Evolutionary conservation across 192 early-diverging fungal genomes (phyloP).

Genomic region (Anaeromyces robustus): DNA sequence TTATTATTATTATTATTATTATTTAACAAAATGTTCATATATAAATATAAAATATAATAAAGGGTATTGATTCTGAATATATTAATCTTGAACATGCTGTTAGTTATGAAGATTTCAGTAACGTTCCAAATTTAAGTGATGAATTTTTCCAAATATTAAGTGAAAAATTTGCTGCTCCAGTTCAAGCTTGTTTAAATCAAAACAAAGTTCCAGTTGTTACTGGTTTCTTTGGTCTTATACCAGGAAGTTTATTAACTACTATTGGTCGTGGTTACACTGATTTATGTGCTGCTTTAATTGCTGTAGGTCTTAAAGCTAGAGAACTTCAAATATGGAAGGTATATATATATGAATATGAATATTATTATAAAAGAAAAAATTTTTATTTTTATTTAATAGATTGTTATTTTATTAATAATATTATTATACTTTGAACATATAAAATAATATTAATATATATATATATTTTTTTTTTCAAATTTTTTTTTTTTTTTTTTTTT

Average conservation of each 20-base stretch:
- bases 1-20: no score
- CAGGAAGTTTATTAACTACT: constrained; percentile 73
- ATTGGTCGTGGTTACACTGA: constrained; percentile 98
- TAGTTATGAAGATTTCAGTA: constrained; percentile 41
- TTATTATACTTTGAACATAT: no score
- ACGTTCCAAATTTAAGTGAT: constrained; percentile 93
- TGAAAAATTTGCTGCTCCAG: constrained; percentile 18
- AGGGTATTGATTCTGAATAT: constrained; percentile 69
- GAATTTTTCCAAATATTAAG: constrained; percentile 60
- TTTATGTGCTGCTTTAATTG: constrained; percentile 83
- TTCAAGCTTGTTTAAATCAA: constrained; percentile 19
- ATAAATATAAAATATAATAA: neutral
- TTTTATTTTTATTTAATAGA: no score
- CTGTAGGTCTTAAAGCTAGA: constrained; percentile 71
- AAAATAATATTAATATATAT: no score
- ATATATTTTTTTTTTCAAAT: no score
- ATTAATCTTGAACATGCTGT: constrained; percentile 64
- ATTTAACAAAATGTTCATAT: no score
- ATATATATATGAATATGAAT: neutral
- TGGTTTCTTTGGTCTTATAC: constrained; percentile 84
- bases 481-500: no score
- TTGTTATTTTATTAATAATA: no score
- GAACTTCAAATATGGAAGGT: constrained; percentile 96
- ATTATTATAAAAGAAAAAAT: no score
- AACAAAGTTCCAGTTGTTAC: constrained; percentile 1